Evolutionary conservation across 2,329 filamentous ascomycete genomes (phyloP).

Genomic region (Verticillium nubilum): DNA sequence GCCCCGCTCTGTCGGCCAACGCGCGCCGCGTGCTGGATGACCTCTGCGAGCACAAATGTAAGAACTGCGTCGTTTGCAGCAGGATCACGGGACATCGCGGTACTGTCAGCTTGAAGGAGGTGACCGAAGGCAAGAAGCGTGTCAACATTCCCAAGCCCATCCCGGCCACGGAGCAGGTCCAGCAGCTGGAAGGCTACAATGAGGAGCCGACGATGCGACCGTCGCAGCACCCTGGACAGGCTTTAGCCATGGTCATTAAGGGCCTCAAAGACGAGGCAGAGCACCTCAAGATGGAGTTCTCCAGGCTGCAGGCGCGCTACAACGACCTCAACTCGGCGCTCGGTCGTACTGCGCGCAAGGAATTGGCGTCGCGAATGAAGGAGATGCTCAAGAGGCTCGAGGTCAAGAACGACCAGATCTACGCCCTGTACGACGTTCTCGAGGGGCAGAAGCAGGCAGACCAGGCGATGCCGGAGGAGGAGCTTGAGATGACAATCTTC

Average conservation of each 20-base stretch:
- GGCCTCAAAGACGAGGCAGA: slow-evolving; percentile 72
- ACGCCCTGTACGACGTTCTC: slow-evolving; percentile 76
- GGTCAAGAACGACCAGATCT: slow-evolving; percentile 73
- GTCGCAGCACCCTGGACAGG: slow-evolving; percentile 62
- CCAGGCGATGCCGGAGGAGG: slow-evolving; percentile 56
- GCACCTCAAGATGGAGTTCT: slow-evolving; percentile 68
- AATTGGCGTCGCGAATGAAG: slow-evolving; percentile 56
- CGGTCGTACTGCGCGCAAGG: slow-evolving; percentile 58
- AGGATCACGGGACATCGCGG: slow-evolving; percentile 44
- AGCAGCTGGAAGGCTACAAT: slow-evolving; percentile 37
- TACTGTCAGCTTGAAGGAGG: slow-evolving; percentile 27
- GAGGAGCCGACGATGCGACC: slow-evolving; percentile 58
- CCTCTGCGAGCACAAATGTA: slow-evolving; percentile 48
- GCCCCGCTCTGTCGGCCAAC: slow-evolving; percentile 44
- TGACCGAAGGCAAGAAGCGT: slow-evolving; percentile 46
- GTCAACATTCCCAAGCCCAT: slow-evolving; percentile 59
- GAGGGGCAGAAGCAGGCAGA: slow-evolving; percentile 69
- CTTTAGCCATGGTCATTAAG: slow-evolving; percentile 80
- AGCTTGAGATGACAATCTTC: slow-evolving; percentile 59
- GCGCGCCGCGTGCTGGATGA: slow-evolving; percentile 48
- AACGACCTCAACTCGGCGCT: slow-evolving; percentile 61
- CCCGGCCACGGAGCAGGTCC: slow-evolving; percentile 57
- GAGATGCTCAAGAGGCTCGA: slow-evolving; percentile 59
- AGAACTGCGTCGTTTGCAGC: slow-evolving; percentile 52
- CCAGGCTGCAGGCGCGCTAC: slow-evolving; percentile 55